Conservation (phyloP, 352 stramenopile species). For the Pythium guiyangense region DNA sequence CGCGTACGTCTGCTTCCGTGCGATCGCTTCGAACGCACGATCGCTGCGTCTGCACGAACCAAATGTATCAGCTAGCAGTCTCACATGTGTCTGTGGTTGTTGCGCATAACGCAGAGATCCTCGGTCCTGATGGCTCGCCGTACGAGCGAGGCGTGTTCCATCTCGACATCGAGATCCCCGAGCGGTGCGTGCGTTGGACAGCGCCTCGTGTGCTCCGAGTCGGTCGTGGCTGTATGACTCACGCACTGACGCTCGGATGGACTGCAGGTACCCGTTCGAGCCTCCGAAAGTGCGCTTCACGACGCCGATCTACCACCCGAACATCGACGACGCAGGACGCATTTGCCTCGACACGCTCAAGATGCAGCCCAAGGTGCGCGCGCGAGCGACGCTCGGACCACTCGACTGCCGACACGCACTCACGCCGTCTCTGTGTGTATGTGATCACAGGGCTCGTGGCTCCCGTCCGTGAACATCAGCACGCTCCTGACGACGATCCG, state of each 20-base stretch:
- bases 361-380: conserved; percentile 79
- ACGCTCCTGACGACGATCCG: conserved; percentile 89
- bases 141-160: conserved; percentile 78
- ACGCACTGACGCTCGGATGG: no score
- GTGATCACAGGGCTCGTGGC: conserved; percentile 70
- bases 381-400: neutral
- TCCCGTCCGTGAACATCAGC: conserved; percentile 90
- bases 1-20: conserved; percentile 35
- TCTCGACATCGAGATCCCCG: conserved; percentile 70
- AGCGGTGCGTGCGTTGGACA: conserved; percentile 28
- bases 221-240: neutral
- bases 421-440: conserved; percentile 3
- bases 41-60: no score
- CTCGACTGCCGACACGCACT: no score
- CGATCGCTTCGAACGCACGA: no score
- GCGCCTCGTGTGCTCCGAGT: neutral
- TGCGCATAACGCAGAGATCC: conserved; percentile 46
- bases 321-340: conserved; percentile 81
- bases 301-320: conserved; percentile 83
- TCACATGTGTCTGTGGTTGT: neutral
- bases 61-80: neutral
- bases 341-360: conserved; percentile 92
- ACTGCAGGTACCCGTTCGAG: conserved; percentile 77
- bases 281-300: conserved; percentile 73
- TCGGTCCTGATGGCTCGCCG: conserved; percentile 70